Evolutionary conservation across 1,284 basidiomycete genomes (phyloP).

Genomic region (Malassezia slooffiae): DNA sequence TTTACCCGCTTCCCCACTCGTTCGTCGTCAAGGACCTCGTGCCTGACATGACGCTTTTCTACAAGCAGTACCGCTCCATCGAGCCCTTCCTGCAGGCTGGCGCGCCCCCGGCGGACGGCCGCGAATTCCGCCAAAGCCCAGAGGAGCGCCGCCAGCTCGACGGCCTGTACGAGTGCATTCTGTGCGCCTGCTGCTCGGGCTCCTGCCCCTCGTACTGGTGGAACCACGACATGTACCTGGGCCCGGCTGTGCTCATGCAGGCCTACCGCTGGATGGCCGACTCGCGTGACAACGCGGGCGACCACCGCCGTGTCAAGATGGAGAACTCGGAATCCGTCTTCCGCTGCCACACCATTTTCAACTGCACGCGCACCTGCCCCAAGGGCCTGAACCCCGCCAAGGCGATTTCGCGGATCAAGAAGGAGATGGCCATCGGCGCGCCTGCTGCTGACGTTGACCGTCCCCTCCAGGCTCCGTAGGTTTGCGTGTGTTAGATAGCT

Average conservation of each 20-base stretch:
- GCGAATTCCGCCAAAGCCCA: conserved; percentile 72
- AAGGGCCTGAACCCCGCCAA: conserved; percentile 69
- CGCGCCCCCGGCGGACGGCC: conserved; percentile 47
- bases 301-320: conserved; percentile 75
- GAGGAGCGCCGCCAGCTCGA: conserved; percentile 93
- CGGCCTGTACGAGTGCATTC: conserved; percentile 72
- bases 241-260: conserved; percentile 84
- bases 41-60: conserved; percentile 73
- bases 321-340: conserved; percentile 92
- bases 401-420: conserved; percentile 45
- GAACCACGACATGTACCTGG: conserved; percentile 98
- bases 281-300: conserved; percentile 71
- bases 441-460: conserved; percentile 24
- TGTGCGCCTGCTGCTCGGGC: conserved; percentile 66
- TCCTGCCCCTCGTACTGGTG: conserved; percentile 90
- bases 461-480: conserved; percentile 46
- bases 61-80: conserved; percentile 99
- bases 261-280: conserved; percentile 89
- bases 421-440: conserved; percentile 42
- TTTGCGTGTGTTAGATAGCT: neutral
- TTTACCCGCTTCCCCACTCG: conserved; percentile 99
- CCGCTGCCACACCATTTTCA: conserved; percentile 72
- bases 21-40: conserved; percentile 99
- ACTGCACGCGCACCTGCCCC: conserved; percentile 85
- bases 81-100: conserved; percentile 52